Evolutionary conservation across 805 yeast species (phyloP), one percentile per base, ranked within the genome.

Genomic region (Candida ortonii): DNA sequence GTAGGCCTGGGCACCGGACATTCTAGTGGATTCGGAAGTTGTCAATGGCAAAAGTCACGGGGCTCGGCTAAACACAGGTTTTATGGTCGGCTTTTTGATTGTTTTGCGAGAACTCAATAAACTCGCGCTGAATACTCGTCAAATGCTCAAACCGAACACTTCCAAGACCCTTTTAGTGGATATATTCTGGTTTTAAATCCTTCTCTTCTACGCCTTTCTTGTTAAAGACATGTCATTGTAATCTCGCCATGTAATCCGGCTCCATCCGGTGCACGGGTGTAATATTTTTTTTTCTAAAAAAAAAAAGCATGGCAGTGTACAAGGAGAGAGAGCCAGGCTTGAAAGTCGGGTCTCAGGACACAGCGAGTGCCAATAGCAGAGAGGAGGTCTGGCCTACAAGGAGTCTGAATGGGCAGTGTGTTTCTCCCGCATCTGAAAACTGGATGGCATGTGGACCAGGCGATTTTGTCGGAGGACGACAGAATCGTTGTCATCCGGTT

Each of bases 381-480:
- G n/a, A n/a, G n/a, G n/a, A n/a, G n/a, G n/a, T n/a, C n/a, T n/a
- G n/a, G n/a, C n/a, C n/a, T n/a, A n/a, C n/a, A n/a, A n/a, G n/a
- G n/a, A n/a, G 22, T 9, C 8, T 20, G 22, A 20, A 84, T 84
- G 94, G 89, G 90, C 4, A 80, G 89, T 39, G 80, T 84, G 1
- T 84, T 86, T 49, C 65, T 87, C 33, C 93, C 95, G 1, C 93
- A 87, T 53, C 63, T 87, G 38, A 75, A 69, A 17, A 72, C 90
- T 0, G 96, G 95, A 5, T 87, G 96, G 97, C 98, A 93, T 53
- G 97, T 93, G 20, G 98, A 93, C 62, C 97, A 93, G 55, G 96
- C 98, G 6, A 93, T 93, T 23, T 68, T 93, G 15, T 77, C 87
- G 6, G 98, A 93, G 53, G 94, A 84, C 39, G 95, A 86, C 33